These are phyloP conservation scores for Lophium mytilinum DNA, from an alignment of 495 filamentous ascomycete genomes.

Conservation along the genomic window DNA sequence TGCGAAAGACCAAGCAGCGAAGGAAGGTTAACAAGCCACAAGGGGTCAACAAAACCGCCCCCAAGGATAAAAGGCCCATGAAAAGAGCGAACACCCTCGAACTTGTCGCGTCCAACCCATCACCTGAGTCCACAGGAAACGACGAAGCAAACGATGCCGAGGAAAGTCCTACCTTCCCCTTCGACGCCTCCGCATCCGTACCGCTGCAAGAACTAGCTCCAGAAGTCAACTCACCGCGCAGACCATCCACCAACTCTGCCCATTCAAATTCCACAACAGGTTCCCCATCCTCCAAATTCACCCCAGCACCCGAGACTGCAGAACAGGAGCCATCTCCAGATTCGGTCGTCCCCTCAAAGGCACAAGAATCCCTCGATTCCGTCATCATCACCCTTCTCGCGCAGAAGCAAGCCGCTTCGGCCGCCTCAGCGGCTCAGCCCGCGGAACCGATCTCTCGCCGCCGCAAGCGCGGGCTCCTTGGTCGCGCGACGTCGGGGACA, in stretches of 20 bases:
- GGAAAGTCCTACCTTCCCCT: background rate
- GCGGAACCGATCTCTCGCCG: slow-evolving; percentile 2
- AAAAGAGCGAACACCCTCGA: background rate
- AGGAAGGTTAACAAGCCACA: background rate
- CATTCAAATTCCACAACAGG: slow-evolving; percentile 10
- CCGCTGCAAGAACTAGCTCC: slow-evolving; percentile 24
- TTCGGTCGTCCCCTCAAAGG: background rate
- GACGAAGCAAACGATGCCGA: background rate
- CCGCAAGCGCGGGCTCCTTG: slow-evolving; percentile 12
- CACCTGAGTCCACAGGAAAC: background rate
- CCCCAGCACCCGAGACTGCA: background rate
- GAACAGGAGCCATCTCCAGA: background rate
- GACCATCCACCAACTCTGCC: slow-evolving; percentile 14
- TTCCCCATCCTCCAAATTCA: slow-evolving; percentile 9
- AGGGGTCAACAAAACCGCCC: background rate
- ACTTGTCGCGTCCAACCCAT: background rate
- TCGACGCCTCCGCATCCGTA: slow-evolving; percentile 2
- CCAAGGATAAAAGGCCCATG: background rate
- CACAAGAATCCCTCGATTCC: background rate
- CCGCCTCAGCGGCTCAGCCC: background rate
- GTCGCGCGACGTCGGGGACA: slow-evolving; percentile 14
- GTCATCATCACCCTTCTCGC: slow-evolving; percentile 8
- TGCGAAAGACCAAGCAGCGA: slow-evolving; percentile 4
- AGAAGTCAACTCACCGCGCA: slow-evolving; percentile 21
- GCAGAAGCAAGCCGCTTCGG: slow-evolving; percentile 14